A percentile compares a stretch with the other conserved stretches of the same genome.
Conservation (phyloP, 257 asterid genomes). For the Pogostemon cablin region DNA sequence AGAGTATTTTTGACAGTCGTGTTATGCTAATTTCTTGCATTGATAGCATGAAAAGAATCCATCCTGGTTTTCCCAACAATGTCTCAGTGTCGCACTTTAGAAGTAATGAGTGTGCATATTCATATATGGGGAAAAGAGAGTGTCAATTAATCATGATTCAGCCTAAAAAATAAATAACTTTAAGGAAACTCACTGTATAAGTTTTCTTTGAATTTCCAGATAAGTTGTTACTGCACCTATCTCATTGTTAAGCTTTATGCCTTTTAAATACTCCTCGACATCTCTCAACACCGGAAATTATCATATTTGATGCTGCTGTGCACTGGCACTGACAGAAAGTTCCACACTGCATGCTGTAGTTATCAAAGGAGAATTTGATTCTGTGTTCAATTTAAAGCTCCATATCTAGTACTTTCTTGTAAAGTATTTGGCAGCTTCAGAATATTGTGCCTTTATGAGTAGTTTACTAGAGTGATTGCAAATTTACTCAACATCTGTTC, state of each 20-base stretch:
- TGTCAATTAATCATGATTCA: not conserved
- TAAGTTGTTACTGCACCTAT: constrained; percentile 3
- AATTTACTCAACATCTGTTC: not conserved
- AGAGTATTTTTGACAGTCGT: not conserved
- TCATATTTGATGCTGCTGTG: not conserved
- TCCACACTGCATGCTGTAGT: not conserved
- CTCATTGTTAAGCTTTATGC: constrained; percentile 17
- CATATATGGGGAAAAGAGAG: not conserved
- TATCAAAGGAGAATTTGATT: not conserved
- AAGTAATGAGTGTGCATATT: not conserved
- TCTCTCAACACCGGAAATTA: not conserved
- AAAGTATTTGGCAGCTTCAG: not conserved
- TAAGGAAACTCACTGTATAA: not conserved
- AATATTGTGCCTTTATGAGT: not conserved
- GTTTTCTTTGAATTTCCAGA: not conserved
- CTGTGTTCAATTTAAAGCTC: constrained; percentile 4
- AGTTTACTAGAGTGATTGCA: not conserved
- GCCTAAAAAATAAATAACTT: not conserved
- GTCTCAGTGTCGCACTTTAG: not conserved
- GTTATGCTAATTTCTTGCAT: not conserved
- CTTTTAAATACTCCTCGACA: not conserved
- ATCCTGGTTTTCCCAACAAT: not conserved
- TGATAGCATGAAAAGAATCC: not conserved
- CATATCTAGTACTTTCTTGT: not conserved
- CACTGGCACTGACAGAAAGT: not conserved